phyloP scores from a whole-genome alignment of 1,139 yeast genomes.

The Candida sojae region DNA sequence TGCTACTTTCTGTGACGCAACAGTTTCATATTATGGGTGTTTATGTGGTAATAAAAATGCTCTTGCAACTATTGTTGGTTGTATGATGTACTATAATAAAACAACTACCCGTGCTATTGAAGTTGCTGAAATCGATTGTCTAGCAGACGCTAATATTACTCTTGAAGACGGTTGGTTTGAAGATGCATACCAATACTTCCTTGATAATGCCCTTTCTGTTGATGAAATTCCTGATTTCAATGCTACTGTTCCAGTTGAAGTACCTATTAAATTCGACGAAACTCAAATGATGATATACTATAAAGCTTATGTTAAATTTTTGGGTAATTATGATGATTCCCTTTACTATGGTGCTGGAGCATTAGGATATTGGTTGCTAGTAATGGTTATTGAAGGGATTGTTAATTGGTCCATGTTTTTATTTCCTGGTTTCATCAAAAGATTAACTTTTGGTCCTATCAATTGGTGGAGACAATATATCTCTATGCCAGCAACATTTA shows the following conservation, averaged over 20 bases:
- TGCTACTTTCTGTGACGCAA: slow-evolving; percentile 26
- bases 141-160: slow-evolving; percentile 15
- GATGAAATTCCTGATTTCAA: slow-evolving; percentile 25
- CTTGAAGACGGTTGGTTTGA: slow-evolving; percentile 18
- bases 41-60: slow-evolving; percentile 35
- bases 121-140: slow-evolving; percentile 24
- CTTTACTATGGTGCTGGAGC: slow-evolving; percentile 49
- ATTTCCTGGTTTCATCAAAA: slow-evolving; percentile 24
- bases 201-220: slow-evolving; percentile 18
- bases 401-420: slow-evolving; percentile 40
- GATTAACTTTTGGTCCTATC: slow-evolving; percentile 23
- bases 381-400: slow-evolving; percentile 40
- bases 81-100: slow-evolving; percentile 19
- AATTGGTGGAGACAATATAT: slow-evolving; percentile 29
- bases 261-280: slow-evolving; percentile 23
- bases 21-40: slow-evolving; percentile 18
- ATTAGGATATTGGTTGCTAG: slow-evolving; percentile 49
- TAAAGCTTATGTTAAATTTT: slow-evolving; percentile 25
- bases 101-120: slow-evolving; percentile 25
- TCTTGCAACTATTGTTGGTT: slow-evolving; percentile 41
- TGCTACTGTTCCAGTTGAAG: slow-evolving; percentile 18
- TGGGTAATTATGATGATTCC: slow-evolving; percentile 39
- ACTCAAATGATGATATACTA: slow-evolving; percentile 15
- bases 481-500: slow-evolving; percentile 29
- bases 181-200: slow-evolving; percentile 19